phyloP scores from a whole-genome alignment of 768 basidiomycete genomes.

The Collybiopsis confluens region DNA sequence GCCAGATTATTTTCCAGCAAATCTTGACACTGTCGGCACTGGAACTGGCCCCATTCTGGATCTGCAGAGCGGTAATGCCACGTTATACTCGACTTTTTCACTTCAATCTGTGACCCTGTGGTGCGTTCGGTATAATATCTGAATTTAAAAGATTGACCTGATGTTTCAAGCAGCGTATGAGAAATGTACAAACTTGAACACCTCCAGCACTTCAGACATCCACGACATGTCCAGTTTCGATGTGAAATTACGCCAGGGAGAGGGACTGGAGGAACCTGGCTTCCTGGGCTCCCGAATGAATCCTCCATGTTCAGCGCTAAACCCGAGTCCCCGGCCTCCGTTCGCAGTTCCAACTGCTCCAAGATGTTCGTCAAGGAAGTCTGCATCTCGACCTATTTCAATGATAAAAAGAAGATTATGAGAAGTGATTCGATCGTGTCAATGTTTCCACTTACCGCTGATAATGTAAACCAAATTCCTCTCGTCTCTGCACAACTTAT shows the following conservation, averaged over 20 bases:
- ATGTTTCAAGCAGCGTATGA: too few relatives aligned
- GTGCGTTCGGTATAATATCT: slow-evolving; percentile 96
- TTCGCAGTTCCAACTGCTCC: slow-evolving; percentile 54
- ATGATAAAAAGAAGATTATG: not conserved
- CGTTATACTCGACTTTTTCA: slow-evolving; percentile 96
- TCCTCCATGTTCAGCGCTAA: slow-evolving; percentile 94
- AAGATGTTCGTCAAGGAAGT: slow-evolving; percentile 87
- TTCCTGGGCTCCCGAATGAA: slow-evolving; percentile 76
- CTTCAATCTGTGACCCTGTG: slow-evolving; percentile 92
- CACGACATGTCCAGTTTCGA: slow-evolving; percentile 92
- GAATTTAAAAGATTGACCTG: too few relatives aligned
- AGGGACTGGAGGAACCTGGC: slow-evolving; percentile 11
- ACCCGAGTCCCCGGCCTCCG: slow-evolving; percentile 56
- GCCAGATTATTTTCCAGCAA: slow-evolving; percentile 91
- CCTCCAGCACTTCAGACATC: slow-evolving; percentile 93
- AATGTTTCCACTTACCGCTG: slow-evolving; percentile 41
- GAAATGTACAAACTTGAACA: slow-evolving; percentile 47
- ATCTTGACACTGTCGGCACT: slow-evolving; percentile 96
- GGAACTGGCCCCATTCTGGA: slow-evolving; percentile 95
- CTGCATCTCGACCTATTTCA: slow-evolving; percentile 80
- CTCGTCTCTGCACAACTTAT: slow-evolving; percentile 71
- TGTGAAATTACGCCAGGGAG: slow-evolving; percentile 82
- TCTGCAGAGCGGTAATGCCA: slow-evolving; percentile 95
- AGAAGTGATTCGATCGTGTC: not conserved
- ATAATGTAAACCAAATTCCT: slow-evolving; percentile 95